These are phyloP conservation scores for Tremella yokohamensis DNA, from an alignment of 768 basidiomycete species.

Conservation along the genomic window DNA sequence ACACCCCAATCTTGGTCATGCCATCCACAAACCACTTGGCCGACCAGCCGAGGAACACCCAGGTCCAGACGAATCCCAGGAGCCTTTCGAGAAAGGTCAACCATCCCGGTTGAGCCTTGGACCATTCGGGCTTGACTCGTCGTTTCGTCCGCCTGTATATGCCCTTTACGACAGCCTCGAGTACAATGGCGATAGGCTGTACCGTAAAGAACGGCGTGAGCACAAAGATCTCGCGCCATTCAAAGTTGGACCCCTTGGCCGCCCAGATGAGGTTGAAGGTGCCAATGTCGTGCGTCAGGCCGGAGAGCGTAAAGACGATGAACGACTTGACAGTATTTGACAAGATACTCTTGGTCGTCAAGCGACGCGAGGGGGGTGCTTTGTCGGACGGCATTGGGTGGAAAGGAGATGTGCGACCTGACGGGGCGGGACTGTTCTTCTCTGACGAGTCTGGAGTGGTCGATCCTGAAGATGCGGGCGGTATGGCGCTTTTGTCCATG, in stretches of 20 bases:
- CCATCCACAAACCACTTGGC: constrained; percentile 37
- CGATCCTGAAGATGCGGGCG: neutral
- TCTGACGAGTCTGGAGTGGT: neutral
- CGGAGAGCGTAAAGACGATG: constrained; percentile 37
- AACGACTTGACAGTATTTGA: constrained; percentile 37
- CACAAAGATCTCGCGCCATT: constrained; percentile 10
- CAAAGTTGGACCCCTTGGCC: neutral
- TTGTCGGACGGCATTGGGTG: constrained; percentile 22
- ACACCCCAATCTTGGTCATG: constrained; percentile 26
- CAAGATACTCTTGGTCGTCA: constrained; percentile 11
- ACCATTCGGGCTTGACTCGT: neutral
- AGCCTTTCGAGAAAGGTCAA: constrained; percentile 26
- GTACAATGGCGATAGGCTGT: constrained; percentile 35
- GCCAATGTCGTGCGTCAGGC: constrained; percentile 33
- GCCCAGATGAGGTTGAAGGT: constrained; percentile 12
- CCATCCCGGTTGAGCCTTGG: constrained; percentile 17
- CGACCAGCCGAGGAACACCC: constrained; percentile 41
- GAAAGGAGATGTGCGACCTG: constrained; percentile 24
- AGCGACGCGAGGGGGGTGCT: neutral
- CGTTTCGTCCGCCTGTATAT: constrained; percentile 21
- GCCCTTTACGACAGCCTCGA: constrained; percentile 34
- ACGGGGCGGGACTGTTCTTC: neutral
- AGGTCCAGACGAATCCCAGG: constrained; percentile 37
- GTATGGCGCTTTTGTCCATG: neutral
- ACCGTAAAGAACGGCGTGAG: constrained; percentile 37